Evolutionary conservation across 352 stramenopile species (phyloP).

Genomic region (Phytophthora uliginosa): DNA sequence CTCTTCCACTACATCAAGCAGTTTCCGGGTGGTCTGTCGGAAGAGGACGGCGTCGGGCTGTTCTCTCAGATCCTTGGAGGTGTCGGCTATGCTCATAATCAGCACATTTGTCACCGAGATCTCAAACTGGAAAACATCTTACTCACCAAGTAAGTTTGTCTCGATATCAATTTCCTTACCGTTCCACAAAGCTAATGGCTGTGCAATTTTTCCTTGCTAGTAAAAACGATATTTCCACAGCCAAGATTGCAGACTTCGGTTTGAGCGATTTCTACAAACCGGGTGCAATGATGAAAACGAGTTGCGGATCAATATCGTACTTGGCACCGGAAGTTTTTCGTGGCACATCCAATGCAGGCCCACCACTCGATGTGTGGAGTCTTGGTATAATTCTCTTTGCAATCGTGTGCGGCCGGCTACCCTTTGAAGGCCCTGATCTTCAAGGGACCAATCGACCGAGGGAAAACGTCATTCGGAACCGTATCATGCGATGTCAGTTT

Average conservation of each 20-base stretch:
- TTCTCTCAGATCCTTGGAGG: constrained; percentile 86
- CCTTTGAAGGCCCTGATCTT: constrained; percentile 87
- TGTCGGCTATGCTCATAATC: constrained; percentile 90
- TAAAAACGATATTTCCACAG: constrained; percentile 84
- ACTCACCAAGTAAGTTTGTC: constrained; percentile 66
- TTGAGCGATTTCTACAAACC: constrained; percentile 91
- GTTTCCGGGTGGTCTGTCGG: constrained; percentile 56
- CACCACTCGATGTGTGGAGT: constrained; percentile 93
- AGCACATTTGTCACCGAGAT: constrained; percentile 92
- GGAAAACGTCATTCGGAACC: constrained; percentile 87
- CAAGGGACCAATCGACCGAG: constrained; percentile 77
- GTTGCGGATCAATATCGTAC: constrained; percentile 90
- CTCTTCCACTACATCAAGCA: constrained; percentile 89
- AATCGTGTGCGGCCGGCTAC: constrained; percentile 83
- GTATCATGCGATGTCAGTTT: constrained; percentile 89
- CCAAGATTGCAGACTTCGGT: constrained; percentile 92
- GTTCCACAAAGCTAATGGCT: neutral
- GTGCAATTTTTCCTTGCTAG: constrained; percentile 30
- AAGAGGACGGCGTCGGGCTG: constrained; percentile 70
- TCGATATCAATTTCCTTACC: neutral
- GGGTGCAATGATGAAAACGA: constrained; percentile 91
- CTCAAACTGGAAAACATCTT: constrained; percentile 93
- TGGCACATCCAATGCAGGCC: constrained; percentile 83
- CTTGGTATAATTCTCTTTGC: constrained; percentile 91
- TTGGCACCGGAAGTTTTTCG: constrained; percentile 89